Evolutionary conservation across 176 grass and related monocot genomes (phyloP), one percentile per base, ranked within the genome.

Genomic region (Alopecurus myosuroides): DNA sequence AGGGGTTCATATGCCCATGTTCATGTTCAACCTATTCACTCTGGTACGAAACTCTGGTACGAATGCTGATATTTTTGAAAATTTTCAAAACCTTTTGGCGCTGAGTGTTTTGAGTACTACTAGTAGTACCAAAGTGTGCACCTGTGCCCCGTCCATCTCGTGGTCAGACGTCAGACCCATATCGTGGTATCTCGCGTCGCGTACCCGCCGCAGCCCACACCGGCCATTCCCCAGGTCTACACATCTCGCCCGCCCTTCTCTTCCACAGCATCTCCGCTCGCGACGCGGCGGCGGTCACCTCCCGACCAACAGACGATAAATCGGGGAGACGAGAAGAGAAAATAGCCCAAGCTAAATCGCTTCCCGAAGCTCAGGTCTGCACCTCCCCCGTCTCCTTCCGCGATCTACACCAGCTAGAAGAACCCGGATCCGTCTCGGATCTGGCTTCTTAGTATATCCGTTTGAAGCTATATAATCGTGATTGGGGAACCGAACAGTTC

Each of bases 171-270:
- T 7, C 20, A 25, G 50, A 17, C 34, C 82, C 34, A 82, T 89
- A 73, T 86, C 82, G 88, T 78, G 73, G 52, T 84, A 78, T 90
- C 88, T 86, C 88, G 79, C 63, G 50, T 46, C 31, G 60, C 50
- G 58, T 35, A 65, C 41, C 60, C 26, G 10, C 60, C 26, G 10
- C 62, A 65, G 26, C 82, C 19, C 22, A 6, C 63, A 23, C 6
- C 69, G 20, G 29, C 3, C 34, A 26, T 9, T 23, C 64, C 19
- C 45, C 14, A 18, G 26, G 25, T 25, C 41, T 74, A 45, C 7
- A 45, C 31, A 49, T n/a, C 60, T 48, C 78, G 61, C 42, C 18
- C 35, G 6, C 51, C 6, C 67, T 71, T 45, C 49, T 73, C n/a
- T n/a, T 18, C 48, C 30, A 22, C 76, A 2, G 40, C 40, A 73